These are phyloP conservation scores for Carex arenaria DNA, from an alignment of 202 grass and related monocot genomes.

Conservation along the genomic window DNA sequence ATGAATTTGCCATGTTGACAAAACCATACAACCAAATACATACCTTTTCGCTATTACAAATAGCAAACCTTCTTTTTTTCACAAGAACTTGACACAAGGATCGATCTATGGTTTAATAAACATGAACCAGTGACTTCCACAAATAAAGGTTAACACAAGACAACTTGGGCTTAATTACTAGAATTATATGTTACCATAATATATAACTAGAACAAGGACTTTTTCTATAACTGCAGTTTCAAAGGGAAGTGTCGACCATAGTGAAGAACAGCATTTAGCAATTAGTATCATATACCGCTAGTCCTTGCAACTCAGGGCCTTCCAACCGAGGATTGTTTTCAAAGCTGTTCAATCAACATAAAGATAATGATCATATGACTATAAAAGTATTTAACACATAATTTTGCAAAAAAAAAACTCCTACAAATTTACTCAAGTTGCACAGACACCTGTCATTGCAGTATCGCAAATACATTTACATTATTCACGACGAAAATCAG, in stretches of 20 bases:
- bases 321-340: slow-evolving; percentile 91
- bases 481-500: background rate
- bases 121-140: background rate
- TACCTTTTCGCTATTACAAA: background rate
- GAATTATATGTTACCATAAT: slow-evolving; percentile 25
- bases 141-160: background rate
- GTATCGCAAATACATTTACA: background rate
- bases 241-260: background rate
- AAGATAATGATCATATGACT: slow-evolving; percentile 5
- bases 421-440: background rate
- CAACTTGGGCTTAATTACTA: background rate
- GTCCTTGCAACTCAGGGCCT: slow-evolving; percentile 93
- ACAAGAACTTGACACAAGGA: background rate
- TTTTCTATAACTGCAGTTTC: slow-evolving; percentile 10
- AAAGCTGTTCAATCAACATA: slow-evolving; percentile 44
- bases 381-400: background rate
- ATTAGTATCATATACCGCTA: slow-evolving; percentile 89
- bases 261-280: slow-evolving; percentile 47
- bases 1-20: background rate
- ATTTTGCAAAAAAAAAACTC: slow-evolving; percentile 5
- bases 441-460: background rate
- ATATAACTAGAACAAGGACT: slow-evolving; percentile 3
- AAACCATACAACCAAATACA: background rate
- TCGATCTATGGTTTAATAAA: slow-evolving; percentile 5
- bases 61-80: background rate